Evolutionary conservation across 352 stramenopile species (phyloP).

Genomic region (Sclerospora graminicola): DNA sequence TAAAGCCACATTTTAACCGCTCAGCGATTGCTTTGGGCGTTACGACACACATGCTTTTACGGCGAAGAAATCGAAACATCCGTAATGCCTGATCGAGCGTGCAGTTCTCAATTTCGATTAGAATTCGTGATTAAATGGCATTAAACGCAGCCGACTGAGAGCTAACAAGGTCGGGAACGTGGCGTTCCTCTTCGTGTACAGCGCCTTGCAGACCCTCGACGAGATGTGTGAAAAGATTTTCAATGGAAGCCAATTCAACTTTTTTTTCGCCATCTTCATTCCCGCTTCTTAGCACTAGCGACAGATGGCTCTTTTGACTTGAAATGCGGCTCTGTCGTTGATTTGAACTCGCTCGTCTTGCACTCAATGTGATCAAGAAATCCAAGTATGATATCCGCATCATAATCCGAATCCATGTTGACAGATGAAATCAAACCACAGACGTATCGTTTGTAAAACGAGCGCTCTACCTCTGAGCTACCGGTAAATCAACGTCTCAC

Average conservation of each 20-base stretch:
- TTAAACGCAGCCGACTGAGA: slow-evolving; percentile 35
- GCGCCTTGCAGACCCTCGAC: slow-evolving; percentile 11
- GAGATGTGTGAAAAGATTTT: slow-evolving; percentile 35
- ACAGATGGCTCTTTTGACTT: not conserved
- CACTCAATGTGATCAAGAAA: too few species aligned
- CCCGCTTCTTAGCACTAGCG: slow-evolving; percentile 2
- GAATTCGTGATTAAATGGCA: slow-evolving; percentile 61
- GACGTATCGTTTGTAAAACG: too few species aligned
- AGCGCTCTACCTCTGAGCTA: too few species aligned
- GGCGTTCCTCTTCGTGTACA: not conserved
- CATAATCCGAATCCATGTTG: too few species aligned
- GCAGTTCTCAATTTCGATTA: slow-evolving; percentile 54
- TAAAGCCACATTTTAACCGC: slow-evolving; percentile 31
- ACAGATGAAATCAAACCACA: too few species aligned
- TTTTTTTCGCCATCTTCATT: not conserved
- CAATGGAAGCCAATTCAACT: slow-evolving; percentile 32
- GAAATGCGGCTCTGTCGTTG: slow-evolving; percentile 7
- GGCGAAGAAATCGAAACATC: slow-evolving; percentile 65
- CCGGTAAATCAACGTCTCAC: too few species aligned
- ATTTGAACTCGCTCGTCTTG: slow-evolving; percentile 30
- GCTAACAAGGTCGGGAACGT: not conserved
- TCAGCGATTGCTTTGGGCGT: not conserved
- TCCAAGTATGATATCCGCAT: too few species aligned
- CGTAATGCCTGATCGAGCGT: slow-evolving; percentile 42
- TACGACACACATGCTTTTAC: slow-evolving; percentile 34